Evolutionary conservation across 2,329 filamentous ascomycete species (phyloP).

Genomic region (Curvularia lunata): DNA sequence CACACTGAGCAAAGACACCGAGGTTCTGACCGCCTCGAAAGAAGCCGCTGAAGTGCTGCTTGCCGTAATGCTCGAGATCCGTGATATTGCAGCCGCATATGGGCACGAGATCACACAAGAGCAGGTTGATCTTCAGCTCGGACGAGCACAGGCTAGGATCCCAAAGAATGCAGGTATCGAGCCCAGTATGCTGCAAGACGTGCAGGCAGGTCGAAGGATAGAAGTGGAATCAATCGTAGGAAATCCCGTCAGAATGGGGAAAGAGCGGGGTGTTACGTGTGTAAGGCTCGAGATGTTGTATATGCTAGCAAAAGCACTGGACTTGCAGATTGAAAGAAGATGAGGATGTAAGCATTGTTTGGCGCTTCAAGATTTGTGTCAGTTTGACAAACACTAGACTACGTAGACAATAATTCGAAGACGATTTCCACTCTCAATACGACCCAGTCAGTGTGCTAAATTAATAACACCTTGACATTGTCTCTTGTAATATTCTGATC

Average conservation of each 20-base stretch:
- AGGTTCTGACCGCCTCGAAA: conserved; percentile 55
- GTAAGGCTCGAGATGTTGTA: conserved; percentile 55
- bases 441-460: not conserved
- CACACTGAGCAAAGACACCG: conserved; percentile 59
- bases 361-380: not conserved
- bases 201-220: conserved; percentile 50
- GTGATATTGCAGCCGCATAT: conserved; percentile 49
- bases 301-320: conserved; percentile 53
- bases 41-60: conserved; percentile 47
- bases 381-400: too few species aligned
- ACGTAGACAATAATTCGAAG: not conserved
- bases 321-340: conserved; percentile 40
- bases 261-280: conserved; percentile 49
- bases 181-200: conserved; percentile 60
- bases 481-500: not conserved
- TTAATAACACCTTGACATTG: not conserved
- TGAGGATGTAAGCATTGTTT: not conserved
- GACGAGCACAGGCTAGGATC: conserved; percentile 47
- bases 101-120: conserved; percentile 51
- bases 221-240: conserved; percentile 61
- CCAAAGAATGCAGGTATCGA: conserved; percentile 50
- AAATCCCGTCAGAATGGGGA: conserved; percentile 53
- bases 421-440: not conserved
- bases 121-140: conserved; percentile 49
- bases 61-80: conserved; percentile 56